Conservation (phyloP, 2,329 filamentous ascomycete genomes). For the Penicillium sp. region DNA sequence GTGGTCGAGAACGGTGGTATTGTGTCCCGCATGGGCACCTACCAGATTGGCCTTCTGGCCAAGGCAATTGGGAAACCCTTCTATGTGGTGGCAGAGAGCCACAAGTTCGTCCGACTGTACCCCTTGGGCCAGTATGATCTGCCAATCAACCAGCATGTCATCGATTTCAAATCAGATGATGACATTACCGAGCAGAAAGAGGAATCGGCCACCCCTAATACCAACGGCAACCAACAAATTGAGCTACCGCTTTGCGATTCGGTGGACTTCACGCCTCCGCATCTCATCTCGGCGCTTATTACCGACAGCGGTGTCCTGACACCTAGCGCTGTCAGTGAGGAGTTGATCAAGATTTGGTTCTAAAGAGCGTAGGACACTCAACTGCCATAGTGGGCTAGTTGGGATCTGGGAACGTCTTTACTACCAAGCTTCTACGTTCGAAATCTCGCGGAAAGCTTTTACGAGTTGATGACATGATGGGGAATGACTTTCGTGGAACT, state of each 20-base stretch:
- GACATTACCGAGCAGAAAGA: slow-evolving; percentile 47
- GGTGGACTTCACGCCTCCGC: slow-evolving; percentile 56
- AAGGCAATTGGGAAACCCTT: slow-evolving; percentile 72
- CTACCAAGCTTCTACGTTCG: not conserved
- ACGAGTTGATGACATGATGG: slow-evolving; percentile 17
- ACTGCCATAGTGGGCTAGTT: no score
- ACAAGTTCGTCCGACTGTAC: slow-evolving; percentile 91
- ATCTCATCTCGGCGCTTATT: slow-evolving; percentile 63
- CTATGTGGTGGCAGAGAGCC: slow-evolving; percentile 89
- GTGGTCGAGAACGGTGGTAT: slow-evolving; percentile 93
- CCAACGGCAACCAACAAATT: slow-evolving; percentile 13
- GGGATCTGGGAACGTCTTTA: no score
- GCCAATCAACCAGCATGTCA: slow-evolving; percentile 73
- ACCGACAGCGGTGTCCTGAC: slow-evolving; percentile 64
- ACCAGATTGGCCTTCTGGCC: slow-evolving; percentile 81
- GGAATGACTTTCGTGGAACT: slow-evolving; percentile 5
- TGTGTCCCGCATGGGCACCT: slow-evolving; percentile 81
- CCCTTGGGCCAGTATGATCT: slow-evolving; percentile 79
- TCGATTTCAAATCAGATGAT: slow-evolving; percentile 66
- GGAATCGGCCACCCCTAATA: slow-evolving; percentile 38
- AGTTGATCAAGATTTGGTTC: slow-evolving; percentile 63
- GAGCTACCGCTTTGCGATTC: slow-evolving; percentile 33
- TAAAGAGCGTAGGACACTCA: slow-evolving; percentile 20
- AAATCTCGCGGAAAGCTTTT: slow-evolving; percentile 2
- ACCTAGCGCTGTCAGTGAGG: slow-evolving; percentile 64